A percentile compares a stretch with the other conserved stretches of the same genome.
phyloP scores from a whole-genome alignment of 768 basidiomycete genomes.

The Serendipita sp. region DNA sequence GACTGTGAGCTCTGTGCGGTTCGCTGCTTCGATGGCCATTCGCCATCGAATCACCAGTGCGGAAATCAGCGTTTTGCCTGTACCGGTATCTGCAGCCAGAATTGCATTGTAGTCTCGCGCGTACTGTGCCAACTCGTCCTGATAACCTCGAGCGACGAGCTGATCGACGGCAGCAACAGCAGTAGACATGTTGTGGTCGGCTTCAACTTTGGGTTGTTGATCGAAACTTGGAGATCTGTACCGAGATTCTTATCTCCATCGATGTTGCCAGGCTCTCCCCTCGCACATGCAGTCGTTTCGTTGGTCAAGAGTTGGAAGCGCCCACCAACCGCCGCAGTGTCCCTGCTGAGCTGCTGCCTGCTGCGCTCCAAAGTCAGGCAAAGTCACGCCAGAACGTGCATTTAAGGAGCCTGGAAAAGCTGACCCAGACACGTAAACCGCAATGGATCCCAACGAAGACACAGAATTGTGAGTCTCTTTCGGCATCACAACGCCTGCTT shows the following conservation, averaged over 20 bases:
- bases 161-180: not conserved
- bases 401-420: too few relatives aligned
- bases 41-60: slow-evolving; percentile 63
- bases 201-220: not conserved
- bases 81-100: slow-evolving; percentile 41
- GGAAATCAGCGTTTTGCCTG: slow-evolving; percentile 47
- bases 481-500: not conserved
- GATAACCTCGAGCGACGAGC: slow-evolving; percentile 11
- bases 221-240: not conserved
- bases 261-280: not conserved
- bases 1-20: not conserved
- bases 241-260: not conserved
- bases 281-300: not conserved
- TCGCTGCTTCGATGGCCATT: slow-evolving; percentile 28
- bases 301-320: not conserved
- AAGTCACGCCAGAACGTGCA: too few relatives aligned
- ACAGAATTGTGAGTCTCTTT: slow-evolving; percentile 72
- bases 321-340: not conserved
- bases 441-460: slow-evolving; percentile 72
- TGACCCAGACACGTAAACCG: too few relatives aligned
- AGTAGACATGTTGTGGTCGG: slow-evolving; percentile 5
- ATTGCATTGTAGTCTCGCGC: slow-evolving; percentile 39
- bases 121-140: slow-evolving; percentile 37
- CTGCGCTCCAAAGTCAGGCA: too few relatives aligned
- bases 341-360: too few relatives aligned